A percentile compares a stretch with the other conserved stretches of the same genome.
Conservation (phyloP, 2,329 filamentous ascomycete species). For the Ascocoryne sarcoides region DNA sequence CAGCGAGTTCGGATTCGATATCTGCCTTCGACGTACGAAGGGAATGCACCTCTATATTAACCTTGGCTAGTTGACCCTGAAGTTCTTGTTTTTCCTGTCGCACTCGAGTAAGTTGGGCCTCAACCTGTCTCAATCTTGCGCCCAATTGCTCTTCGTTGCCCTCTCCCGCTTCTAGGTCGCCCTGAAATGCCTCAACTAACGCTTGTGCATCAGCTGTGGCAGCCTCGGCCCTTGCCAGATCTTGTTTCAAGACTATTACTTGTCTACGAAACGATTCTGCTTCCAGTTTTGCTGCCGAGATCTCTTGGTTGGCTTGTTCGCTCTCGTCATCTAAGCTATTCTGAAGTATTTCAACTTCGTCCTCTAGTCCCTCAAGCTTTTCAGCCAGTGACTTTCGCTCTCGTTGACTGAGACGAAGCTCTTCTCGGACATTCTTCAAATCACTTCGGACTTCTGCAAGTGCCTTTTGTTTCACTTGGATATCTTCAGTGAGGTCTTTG, state of each 20-base stretch:
- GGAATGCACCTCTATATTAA: conserved; percentile 52
- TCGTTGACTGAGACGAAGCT: conserved; percentile 58
- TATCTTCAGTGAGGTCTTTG: conserved; percentile 61
- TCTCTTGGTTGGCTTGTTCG: conserved; percentile 45
- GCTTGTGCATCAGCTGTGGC: conserved; percentile 20
- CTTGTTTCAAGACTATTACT: conserved; percentile 30
- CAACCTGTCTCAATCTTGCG: conserved; percentile 49
- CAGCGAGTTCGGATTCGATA: conserved; percentile 56
- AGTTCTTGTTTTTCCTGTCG: conserved; percentile 53
- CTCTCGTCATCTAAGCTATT: conserved; percentile 46
- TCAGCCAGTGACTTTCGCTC: conserved; percentile 54
- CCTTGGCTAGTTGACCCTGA: conserved; percentile 52
- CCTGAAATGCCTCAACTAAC: conserved; percentile 26
- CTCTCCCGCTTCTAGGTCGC: conserved; percentile 23
- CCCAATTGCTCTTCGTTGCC: conserved; percentile 43
- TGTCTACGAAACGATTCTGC: conserved; percentile 36
- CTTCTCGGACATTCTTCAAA: conserved; percentile 56
- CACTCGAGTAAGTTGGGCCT: conserved; percentile 46
- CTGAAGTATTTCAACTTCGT: conserved; percentile 69
- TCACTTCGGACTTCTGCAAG: conserved; percentile 59
- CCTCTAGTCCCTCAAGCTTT: conserved; percentile 60
- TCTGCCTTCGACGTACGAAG: conserved; percentile 48
- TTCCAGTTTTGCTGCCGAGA: conserved; percentile 35
- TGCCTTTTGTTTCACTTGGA: conserved; percentile 56
- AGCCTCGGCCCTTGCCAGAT: conserved; percentile 26